Evolutionary conservation across 768 basidiomycete genomes (phyloP).

Genomic region (Harrya chromipes): DNA sequence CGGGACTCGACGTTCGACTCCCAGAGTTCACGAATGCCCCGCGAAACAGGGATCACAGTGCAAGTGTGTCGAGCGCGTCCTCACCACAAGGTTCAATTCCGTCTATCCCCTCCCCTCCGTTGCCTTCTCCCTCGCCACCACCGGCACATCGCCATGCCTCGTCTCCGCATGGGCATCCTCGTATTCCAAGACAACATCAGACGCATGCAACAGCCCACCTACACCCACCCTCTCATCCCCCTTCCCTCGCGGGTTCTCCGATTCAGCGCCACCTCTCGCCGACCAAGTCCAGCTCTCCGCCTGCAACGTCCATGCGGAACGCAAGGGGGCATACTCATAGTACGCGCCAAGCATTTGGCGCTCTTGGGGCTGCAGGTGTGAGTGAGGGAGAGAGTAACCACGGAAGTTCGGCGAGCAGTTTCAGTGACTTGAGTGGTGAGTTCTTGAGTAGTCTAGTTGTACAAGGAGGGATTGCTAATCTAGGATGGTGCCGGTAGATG

Average conservation of each 20-base stretch:
- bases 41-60: slow-evolving; percentile 56
- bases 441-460: background rate
- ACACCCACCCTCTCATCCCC: slow-evolving; percentile 15
- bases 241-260: slow-evolving; percentile 29
- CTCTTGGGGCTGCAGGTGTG: slow-evolving; percentile 37
- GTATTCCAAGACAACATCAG: slow-evolving; percentile 3
- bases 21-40: slow-evolving; percentile 28
- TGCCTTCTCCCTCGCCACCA: slow-evolving; percentile 45
- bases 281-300: slow-evolving; percentile 60
- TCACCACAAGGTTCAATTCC: slow-evolving; percentile 80
- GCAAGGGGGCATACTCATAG: slow-evolving; percentile 50
- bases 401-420: slow-evolving; percentile 75
- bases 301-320: slow-evolving; percentile 53
- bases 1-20: slow-evolving; percentile 33
- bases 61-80: slow-evolving; percentile 69
- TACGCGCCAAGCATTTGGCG: slow-evolving; percentile 43
- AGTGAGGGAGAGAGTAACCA: slow-evolving; percentile 62
- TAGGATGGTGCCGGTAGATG: slow-evolving; percentile 40
- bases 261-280: slow-evolving; percentile 49
- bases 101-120: slow-evolving; percentile 72
- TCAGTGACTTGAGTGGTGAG: slow-evolving; percentile 84
- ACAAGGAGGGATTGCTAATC: background rate
- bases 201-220: slow-evolving; percentile 9
- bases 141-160: slow-evolving; percentile 25
- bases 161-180: slow-evolving; percentile 23